Base-by-base conservation (phyloP, 1,139 yeast species). In the Taphrina deformans region DNA sequence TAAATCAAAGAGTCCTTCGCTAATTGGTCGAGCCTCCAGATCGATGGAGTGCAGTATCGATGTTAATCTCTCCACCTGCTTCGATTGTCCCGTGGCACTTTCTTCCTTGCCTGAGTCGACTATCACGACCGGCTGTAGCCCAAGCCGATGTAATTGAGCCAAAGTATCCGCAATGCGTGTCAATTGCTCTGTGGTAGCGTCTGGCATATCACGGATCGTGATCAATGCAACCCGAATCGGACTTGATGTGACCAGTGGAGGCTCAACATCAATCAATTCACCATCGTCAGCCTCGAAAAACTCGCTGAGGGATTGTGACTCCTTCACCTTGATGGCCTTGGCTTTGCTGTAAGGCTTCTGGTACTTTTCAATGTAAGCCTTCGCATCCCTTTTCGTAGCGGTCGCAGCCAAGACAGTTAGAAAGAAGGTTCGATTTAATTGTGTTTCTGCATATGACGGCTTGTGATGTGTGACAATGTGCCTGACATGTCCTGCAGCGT, bases 381-480 rank as follows among this genome's bases (percentile, higher is more conserved):
- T 78, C 3, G 89, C 88, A 70, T 85, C 89, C 62, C 89, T 76
- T 69, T 85, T 85, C 4, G 89, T 85, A 33, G 88, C 86, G 14
- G 88, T 84, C 5, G 88, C 83, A 69, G 82, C 79, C 59, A 85
- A 77, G 33, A 85, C 86, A 5, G 87, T 82, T n/a, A 85, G 76
- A 33, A 59, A 85, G 82, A 58, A 85, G 74, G 69, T 85, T 85
- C 59, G 62, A 45, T 52, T 46, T 7, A 46, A 50, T 26, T 55
- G 50, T 16, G 62, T 29, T 24, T 62, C 65, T 33, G 45, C 56
- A 41, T 38, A 59, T 14, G 63, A 59, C 5, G 63, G 63, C 40
- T 59, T 59, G 50, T 59, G 63, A 59, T 59, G 56, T 14, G 63
- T 46, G 41, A 59, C 55, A 21, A 59, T 51, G 27, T 16, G 24